A percentile compares a stretch with the other conserved stretches of the same genome.
Evolutionary conservation across 371 early-diverging fungal genomes (phyloP).

Genomic region (Encephalitozoon intestinalis): DNA sequence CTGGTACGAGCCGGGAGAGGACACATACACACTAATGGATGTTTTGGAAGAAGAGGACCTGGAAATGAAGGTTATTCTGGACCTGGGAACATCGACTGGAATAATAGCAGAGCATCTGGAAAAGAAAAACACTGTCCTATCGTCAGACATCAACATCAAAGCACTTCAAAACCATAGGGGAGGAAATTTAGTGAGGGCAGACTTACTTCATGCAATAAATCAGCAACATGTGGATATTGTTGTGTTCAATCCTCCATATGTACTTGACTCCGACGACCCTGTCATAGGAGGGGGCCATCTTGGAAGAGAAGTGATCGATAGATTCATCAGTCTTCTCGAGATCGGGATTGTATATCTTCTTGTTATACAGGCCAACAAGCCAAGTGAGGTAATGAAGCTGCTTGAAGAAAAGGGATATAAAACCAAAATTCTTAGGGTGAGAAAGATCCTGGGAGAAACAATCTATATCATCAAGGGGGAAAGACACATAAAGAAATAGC

Average conservation of each 20-base stretch:
- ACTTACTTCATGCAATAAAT: conserved; percentile 35
- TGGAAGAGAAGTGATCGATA: conserved; percentile 79
- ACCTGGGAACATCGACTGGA: conserved; percentile 46
- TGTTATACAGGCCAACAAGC: conserved; percentile 75
- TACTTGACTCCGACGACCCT: conserved; percentile 61
- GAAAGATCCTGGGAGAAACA: conserved; percentile 46
- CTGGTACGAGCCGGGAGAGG: conserved; percentile 55
- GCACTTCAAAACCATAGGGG: conserved; percentile 28
- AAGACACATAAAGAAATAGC: not conserved
- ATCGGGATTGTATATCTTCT: conserved; percentile 74
- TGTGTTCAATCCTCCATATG: conserved; percentile 85
- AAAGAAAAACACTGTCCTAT: conserved; percentile 32
- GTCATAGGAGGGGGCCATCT: conserved; percentile 72
- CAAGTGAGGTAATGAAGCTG: conserved; percentile 67
- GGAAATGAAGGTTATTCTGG: conserved; percentile 21
- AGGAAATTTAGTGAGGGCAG: conserved; percentile 29
- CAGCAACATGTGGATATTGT: conserved; percentile 66
- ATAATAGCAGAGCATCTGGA: conserved; percentile 19
- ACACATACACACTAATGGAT: conserved; percentile 49
- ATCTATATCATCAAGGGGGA: conserved; percentile 40
- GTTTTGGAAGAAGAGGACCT: conserved; percentile 23
- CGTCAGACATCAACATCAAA: conserved; percentile 41
- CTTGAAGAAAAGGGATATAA: conserved; percentile 56
- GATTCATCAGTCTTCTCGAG: conserved; percentile 67
- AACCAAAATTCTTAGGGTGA: conserved; percentile 28